Evolutionary conservation across 306 rosid genomes (phyloP), one percentile per base, ranked within the genome.

Genomic region (Oemleria cerasiformis): DNA sequence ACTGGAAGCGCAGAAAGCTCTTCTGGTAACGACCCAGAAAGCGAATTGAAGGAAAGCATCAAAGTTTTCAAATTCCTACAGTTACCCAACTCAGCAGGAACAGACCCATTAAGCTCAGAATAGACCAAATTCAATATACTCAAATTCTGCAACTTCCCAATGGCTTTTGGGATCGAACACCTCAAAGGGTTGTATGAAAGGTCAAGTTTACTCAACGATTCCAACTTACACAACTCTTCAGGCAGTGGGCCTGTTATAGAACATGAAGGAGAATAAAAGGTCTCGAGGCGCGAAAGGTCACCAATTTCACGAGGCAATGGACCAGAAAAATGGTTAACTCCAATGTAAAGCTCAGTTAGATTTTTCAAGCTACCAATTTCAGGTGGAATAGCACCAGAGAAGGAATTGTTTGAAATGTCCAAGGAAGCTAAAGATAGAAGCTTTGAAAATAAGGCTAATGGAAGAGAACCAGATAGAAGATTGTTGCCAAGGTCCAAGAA

Each of bases 211-310:
- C 72, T 47, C 78, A 95, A 74, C 9, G 86, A 74, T 58, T 85
- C 62, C n/a, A 95, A 74, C 72, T 84, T 72, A 5, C 84, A 87
- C 67, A 95, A 75, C 79, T 89, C 96, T 44, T 84, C 87, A 0
- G 99, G 99, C 65, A 95, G 68, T 15, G 99, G 99, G 51, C 99
- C 99, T 6, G 93, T 84, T 40, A 95, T 75, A 47, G 39, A 86
- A 86, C 96, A 89, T 34, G 81, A 76, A 62, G 95, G 86, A 6
- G 93, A 70, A 54, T 69, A 83, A 41, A 95, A 72, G 61, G 70
- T 65, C 65, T 85, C 83, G 4, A 95, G 97, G 84, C 65, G 70
- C 6, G 85, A 68, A 71, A 95, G 97, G 20, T 85, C 47, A 0
- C 99, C 97, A 70, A 91, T 80, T 82, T 88, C 86, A 49, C 72